Evolutionary conservation across 2,329 filamentous ascomycete species (phyloP).

Genomic region (Aspergillus sojae): DNA sequence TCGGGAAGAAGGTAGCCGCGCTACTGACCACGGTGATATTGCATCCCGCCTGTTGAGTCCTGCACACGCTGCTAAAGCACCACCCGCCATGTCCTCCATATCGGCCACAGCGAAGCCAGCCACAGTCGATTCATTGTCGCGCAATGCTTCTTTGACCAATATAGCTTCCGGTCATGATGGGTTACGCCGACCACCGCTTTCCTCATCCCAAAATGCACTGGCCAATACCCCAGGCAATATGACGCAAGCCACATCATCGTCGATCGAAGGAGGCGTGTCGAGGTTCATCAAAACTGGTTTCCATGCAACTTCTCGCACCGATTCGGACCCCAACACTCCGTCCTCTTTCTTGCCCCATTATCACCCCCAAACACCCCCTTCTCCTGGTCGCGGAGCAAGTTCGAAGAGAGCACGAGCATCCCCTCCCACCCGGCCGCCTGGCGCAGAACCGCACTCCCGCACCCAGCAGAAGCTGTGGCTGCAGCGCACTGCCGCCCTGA

Average conservation of each 20-base stretch:
- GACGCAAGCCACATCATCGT: constrained; percentile 47
- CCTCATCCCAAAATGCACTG: constrained; percentile 31
- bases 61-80: constrained; percentile 46
- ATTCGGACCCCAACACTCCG: constrained; percentile 49
- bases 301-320: constrained; percentile 39
- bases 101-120: constrained; percentile 48
- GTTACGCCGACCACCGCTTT: constrained; percentile 33
- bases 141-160: constrained; percentile 40
- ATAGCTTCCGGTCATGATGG: constrained; percentile 36
- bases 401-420: constrained; percentile 34
- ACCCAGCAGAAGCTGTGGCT: constrained; percentile 54
- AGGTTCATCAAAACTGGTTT: constrained; percentile 43
- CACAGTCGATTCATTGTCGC: constrained; percentile 36
- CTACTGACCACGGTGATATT: constrained; percentile 39
- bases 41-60: constrained; percentile 41
- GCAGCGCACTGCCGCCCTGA: constrained; percentile 48
- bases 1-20: constrained; percentile 22
- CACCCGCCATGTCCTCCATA: constrained; percentile 52
- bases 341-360: constrained; percentile 52
- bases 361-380: constrained; percentile 49
- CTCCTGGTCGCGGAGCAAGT: constrained; percentile 34
- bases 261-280: constrained; percentile 51
- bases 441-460: constrained; percentile 46
- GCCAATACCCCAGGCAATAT: constrained; percentile 33
- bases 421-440: constrained; percentile 37